Evolutionary conservation across 108 stramenopile species (phyloP).

Genomic region (Nitzschia inconspicua): DNA sequence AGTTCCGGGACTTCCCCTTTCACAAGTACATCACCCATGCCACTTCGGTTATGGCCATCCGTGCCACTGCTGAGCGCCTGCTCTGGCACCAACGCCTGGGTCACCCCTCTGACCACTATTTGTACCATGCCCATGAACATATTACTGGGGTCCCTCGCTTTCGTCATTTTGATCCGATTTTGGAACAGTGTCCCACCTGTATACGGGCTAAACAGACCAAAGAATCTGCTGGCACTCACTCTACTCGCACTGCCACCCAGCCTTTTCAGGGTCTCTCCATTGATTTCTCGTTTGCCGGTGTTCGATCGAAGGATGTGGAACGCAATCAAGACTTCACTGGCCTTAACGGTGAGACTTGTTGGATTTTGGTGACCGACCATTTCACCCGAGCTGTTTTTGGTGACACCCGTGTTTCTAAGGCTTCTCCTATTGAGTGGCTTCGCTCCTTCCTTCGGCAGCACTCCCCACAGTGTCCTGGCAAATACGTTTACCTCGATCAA

Average conservation of each 20-base stretch:
- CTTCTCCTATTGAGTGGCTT: no score
- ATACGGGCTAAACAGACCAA: conserved; percentile 28
- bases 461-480: no score
- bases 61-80: no score
- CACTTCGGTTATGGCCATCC: no score
- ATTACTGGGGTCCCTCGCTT: conserved; percentile 17
- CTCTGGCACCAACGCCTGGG: conserved; percentile 29
- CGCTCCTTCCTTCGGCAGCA: no score
- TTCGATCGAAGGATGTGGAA: not conserved
- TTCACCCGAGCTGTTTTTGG: no score
- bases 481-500: no score
- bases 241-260: not conserved
- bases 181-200: conserved; percentile 26
- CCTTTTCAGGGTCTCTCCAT: conserved; percentile 12
- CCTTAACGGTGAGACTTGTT: conserved; percentile 22
- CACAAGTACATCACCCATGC: no score
- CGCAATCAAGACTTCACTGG: conserved; percentile 13
- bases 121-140: conserved; percentile 14
- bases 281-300: no score
- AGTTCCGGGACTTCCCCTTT: no score
- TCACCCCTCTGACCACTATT: conserved; percentile 11
- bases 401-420: no score
- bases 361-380: conserved; percentile 21
- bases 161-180: not conserved
- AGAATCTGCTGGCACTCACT: conserved; percentile 11